These are phyloP conservation scores for Suhomyces anneliseae DNA, from an alignment of 1,139 yeast genomes.

Conservation along the genomic window DNA sequence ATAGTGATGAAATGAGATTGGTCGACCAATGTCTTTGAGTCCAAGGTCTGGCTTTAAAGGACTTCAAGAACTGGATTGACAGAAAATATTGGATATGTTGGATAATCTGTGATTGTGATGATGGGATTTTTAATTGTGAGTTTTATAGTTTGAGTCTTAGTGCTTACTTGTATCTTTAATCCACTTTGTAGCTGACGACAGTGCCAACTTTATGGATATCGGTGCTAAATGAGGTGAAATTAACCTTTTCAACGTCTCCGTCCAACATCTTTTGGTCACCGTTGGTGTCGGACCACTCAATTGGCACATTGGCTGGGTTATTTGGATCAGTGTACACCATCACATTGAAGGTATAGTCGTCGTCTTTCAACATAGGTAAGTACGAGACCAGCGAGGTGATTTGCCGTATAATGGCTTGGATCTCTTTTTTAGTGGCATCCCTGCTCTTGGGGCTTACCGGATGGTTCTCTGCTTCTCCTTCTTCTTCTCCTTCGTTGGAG, in stretches of 20 bases:
- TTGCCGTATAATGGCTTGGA: conserved; percentile 83
- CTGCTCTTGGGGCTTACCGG: conserved; percentile 30
- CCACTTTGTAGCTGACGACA: conserved; percentile 64
- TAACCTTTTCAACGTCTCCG: conserved; percentile 63
- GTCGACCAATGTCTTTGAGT: too few species aligned
- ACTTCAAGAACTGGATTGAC: too few species aligned
- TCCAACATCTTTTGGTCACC: conserved; percentile 57
- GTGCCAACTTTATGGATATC: conserved; percentile 73
- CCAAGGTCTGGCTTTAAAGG: too few species aligned
- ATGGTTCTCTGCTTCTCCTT: not conserved
- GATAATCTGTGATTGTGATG: too few species aligned
- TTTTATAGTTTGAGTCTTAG: too few species aligned
- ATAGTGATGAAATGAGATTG: too few species aligned
- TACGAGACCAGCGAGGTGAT: conserved; percentile 87
- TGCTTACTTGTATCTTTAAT: conserved; percentile 6
- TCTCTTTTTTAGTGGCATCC: conserved; percentile 65
- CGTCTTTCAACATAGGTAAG: conserved; percentile 69
- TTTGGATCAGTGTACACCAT: conserved; percentile 79
- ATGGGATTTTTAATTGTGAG: too few species aligned
- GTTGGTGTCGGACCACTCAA: conserved; percentile 81
- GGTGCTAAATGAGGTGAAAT: conserved; percentile 69
- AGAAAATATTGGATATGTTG: too few species aligned
- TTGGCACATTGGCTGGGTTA: conserved; percentile 62
- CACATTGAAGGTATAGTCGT: conserved; percentile 79
- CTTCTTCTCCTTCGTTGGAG: not conserved